Base-by-base conservation (phyloP, 2,329 filamentous ascomycete genomes). In the Aureobasidium sp. region DNA sequence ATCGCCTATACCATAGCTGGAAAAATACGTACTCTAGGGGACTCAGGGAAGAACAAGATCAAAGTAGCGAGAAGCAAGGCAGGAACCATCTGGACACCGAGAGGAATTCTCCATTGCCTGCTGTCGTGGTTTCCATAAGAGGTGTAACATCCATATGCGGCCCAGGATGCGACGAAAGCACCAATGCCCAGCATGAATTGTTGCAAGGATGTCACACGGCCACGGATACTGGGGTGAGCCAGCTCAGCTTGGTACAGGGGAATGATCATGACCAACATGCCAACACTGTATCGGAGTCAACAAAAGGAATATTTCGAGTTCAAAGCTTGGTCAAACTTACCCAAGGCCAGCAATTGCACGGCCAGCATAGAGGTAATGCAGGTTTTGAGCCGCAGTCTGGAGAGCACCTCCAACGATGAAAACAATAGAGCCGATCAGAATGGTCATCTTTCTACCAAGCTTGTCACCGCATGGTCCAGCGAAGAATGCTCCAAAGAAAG, bases 171-270 rank as follows among this genome's bases (percentile, higher is more conserved):
- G 17, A 86, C 76, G 1, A 94, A 80, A 17, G 88, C 78, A 62
- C 90, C 90, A 32, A 93, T 82, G 1, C 89, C 89, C 57, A 93
- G 73, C 88, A 92, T 92, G 70, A 92, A 91, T 68, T 92, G 89
- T 72, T 92, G 89, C 3, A 93, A 78, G 34, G 85, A 83, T 0
- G 88, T 91, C 36, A 94, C 82, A 65, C 86, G 79, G 13, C 89
- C 90, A 72, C 90, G 84, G 68, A 93, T 93, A 63, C 81, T 82
- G 1, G 90, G 90, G 71, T 93, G 90, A 3, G 87, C 86, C 27
- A 93, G 80, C 70, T 94, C 90, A 26, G 87, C 88, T 71, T 92
- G 89, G 71, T 91, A 93, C 0, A 92, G 74, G 2, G 89, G 85
- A 41, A 87, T 77, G 64, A 87, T 84, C 84, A 86, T 87, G 66